Evolutionary conservation across 1,284 basidiomycete species (phyloP).

Genomic region (Ustilago loliicola): DNA sequence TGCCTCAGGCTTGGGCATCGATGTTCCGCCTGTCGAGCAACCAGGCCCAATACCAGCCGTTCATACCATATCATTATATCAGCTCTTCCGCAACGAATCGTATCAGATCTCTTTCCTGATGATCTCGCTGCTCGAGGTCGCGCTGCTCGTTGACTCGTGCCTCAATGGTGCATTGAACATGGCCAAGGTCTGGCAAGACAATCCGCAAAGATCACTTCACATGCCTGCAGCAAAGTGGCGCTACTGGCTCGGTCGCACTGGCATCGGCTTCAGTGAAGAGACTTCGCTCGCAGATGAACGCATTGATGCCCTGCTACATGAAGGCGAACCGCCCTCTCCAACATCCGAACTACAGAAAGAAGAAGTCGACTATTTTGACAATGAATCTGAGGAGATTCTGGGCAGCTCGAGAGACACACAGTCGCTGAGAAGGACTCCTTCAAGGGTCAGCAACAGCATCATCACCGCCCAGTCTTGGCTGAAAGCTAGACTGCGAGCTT

Average conservation of each 20-base stretch:
- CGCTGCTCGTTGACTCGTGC: slow-evolving; percentile 34
- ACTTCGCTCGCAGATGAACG: slow-evolving; percentile 27
- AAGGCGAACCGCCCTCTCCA: slow-evolving; percentile 30
- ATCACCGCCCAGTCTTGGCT: slow-evolving; percentile 9
- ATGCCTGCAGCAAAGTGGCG: slow-evolving; percentile 42
- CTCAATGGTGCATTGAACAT: slow-evolving; percentile 30
- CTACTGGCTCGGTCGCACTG: slow-evolving; percentile 39
- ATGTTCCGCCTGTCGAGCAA: not conserved
- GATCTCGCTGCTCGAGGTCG: slow-evolving; percentile 59
- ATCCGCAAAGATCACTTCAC: slow-evolving; percentile 15
- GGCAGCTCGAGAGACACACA: not conserved
- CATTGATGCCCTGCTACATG: slow-evolving; percentile 33
- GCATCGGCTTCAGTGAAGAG: slow-evolving; percentile 11
- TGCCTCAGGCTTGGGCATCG: slow-evolving; percentile 2
- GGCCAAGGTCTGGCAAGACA: slow-evolving; percentile 21
- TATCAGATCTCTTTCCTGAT: slow-evolving; percentile 57
- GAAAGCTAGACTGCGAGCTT: slow-evolving; percentile 1
- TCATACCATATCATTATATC: slow-evolving; percentile 6
- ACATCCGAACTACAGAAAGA: slow-evolving; percentile 4
- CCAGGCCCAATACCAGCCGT: not conserved
- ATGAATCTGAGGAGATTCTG: slow-evolving; percentile 15
- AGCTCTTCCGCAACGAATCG: slow-evolving; percentile 51
- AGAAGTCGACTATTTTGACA: slow-evolving; percentile 33
- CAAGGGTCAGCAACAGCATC: slow-evolving; percentile 28
- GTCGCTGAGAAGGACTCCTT: slow-evolving; percentile 19